Percentiles rank a stretch among this genome's conserved stretches.
These are phyloP conservation scores for Oidiodendron maius DNA, from an alignment of 495 filamentous ascomycete species.

Conservation along the genomic window DNA sequence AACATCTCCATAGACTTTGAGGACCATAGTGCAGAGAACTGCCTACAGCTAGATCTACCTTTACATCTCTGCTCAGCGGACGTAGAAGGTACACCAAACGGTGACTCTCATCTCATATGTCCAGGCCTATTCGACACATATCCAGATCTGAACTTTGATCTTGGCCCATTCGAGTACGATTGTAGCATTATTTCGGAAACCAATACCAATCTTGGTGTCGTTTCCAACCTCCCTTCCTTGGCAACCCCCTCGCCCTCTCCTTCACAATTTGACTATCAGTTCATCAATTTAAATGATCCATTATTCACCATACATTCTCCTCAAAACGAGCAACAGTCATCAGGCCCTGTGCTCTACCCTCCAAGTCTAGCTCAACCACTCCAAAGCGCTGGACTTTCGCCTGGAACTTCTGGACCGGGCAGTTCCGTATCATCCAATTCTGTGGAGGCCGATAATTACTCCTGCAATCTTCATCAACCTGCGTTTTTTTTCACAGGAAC, in stretches of 20 bases:
- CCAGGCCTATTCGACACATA: background rate
- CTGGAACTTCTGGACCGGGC: no score
- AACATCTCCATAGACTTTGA: no score
- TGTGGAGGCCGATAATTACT: no score
- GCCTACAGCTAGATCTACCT: slow-evolving; percentile 9
- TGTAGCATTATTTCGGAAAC: slow-evolving; percentile 1
- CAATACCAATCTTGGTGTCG: slow-evolving; percentile 4
- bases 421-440: no score
- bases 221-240: slow-evolving; percentile 1
- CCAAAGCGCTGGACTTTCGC: background rate
- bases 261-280: background rate
- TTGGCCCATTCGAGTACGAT: background rate
- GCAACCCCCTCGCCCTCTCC: background rate
- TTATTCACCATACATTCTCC: background rate
- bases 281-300: background rate
- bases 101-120: slow-evolving; percentile 2
- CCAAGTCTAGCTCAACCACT: background rate
- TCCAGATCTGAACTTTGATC: background rate
- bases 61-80: slow-evolving; percentile 3
- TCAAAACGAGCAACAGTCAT: background rate
- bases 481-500: no score
- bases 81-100: slow-evolving; percentile 3
- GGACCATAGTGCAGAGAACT: slow-evolving; percentile 11
- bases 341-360: background rate
- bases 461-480: no score